Evolutionary conservation across 768 basidiomycete genomes (phyloP).

Genomic region (Leccinum disarticulatum): DNA sequence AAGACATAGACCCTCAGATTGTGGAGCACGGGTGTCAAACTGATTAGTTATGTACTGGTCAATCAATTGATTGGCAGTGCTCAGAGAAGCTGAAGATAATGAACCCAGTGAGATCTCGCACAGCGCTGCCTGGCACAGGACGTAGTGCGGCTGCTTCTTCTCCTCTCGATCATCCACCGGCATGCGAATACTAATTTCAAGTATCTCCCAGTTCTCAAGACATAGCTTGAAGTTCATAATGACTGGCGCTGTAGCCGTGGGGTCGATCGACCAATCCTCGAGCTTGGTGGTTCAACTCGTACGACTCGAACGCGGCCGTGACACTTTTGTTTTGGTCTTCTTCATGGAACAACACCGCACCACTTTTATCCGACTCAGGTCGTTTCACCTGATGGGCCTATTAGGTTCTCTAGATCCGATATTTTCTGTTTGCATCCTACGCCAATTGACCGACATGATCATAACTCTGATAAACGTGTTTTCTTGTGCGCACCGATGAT

Average conservation of each 20-base stretch:
- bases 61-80: slow-evolving; percentile 16
- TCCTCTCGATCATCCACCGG: slow-evolving; percentile 11
- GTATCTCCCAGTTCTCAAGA: background rate
- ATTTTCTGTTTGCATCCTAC: background rate
- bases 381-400: background rate
- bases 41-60: background rate
- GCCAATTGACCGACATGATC: background rate
- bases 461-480: background rate
- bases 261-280: slow-evolving; percentile 1
- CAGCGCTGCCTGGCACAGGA: background rate
- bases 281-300: slow-evolving; percentile 11
- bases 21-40: background rate
- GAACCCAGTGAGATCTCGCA: slow-evolving; percentile 1
- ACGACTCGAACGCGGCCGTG: slow-evolving; percentile 6
- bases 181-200: slow-evolving; percentile 7
- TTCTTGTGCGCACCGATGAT: background rate
- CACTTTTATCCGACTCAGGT: background rate
- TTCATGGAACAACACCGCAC: slow-evolving; percentile 18
- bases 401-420: too few relatives aligned
- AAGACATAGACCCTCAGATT: slow-evolving; percentile 3
- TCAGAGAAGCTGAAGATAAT: slow-evolving; percentile 14
- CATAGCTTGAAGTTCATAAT: slow-evolving; percentile 10
- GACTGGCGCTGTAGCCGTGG: background rate
- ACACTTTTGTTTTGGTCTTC: background rate
- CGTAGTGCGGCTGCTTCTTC: slow-evolving; percentile 20